Conservation (phyloP, 1,284 basidiomycete genomes). For the Ceratobasidium sp. region DNA sequence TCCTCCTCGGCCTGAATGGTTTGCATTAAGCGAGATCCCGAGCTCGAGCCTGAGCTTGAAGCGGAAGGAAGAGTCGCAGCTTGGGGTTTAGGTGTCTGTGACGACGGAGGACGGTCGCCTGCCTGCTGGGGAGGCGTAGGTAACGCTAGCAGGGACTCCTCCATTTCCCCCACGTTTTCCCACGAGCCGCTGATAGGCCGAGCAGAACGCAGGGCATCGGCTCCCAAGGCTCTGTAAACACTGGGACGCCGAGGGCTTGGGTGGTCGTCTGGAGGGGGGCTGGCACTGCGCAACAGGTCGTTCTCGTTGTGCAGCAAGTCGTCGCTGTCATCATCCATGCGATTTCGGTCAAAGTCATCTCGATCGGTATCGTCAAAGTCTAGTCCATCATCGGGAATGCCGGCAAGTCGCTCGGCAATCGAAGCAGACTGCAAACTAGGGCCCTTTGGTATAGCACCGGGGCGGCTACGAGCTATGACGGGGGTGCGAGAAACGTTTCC, state of each 20-base stretch:
- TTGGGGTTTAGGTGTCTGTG: background rate
- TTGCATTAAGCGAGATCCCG: constrained; percentile 28
- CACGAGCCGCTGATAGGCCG: constrained; percentile 34
- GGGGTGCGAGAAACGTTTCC: constrained; percentile 24
- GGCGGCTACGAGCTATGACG: background rate
- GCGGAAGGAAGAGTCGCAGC: background rate
- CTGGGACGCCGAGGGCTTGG: constrained; percentile 8
- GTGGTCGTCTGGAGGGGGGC: constrained; percentile 3
- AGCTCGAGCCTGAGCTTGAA: constrained; percentile 6
- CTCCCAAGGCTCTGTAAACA: background rate
- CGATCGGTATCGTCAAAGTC: constrained; percentile 39
- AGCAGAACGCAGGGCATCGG: background rate
- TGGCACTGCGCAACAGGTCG: constrained; percentile 20
- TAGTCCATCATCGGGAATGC: constrained; percentile 32
- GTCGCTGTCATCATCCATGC: constrained; percentile 35
- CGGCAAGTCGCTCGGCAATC: constrained; percentile 30
- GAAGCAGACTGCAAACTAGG: constrained; percentile 35
- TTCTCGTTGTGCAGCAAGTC: constrained; percentile 30
- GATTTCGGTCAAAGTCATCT: constrained; percentile 34
- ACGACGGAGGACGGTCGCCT: background rate
- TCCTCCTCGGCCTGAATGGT: constrained; percentile 33
- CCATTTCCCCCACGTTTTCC: constrained; percentile 32
- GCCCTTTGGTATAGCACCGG: constrained; percentile 14
- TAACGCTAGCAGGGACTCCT: constrained; percentile 15
- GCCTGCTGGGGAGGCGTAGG: constrained; percentile 8